A percentile compares a stretch with the other conserved stretches of the same genome.
Evolutionary conservation across 2,329 filamentous ascomycete species (phyloP).

Genomic region (Monosporascus sp.): DNA sequence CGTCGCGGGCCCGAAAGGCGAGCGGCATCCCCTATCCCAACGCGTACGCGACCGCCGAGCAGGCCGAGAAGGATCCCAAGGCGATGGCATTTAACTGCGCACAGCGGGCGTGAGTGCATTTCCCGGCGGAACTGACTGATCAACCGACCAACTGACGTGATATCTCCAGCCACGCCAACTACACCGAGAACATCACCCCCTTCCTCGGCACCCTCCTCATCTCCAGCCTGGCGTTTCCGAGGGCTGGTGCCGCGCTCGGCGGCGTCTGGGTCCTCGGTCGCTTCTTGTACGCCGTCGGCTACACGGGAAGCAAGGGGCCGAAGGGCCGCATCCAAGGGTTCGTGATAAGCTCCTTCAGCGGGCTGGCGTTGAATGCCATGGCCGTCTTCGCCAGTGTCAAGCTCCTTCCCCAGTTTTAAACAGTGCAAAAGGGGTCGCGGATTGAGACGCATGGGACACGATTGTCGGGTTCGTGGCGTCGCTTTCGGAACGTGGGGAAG

Average conservation of each 20-base stretch:
- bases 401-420: constrained; percentile 23
- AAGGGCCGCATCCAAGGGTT: constrained; percentile 39
- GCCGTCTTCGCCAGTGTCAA: constrained; percentile 38
- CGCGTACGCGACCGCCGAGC: constrained; percentile 50
- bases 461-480: too few relatives aligned
- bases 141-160: constrained; percentile 40
- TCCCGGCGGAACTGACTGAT: not conserved
- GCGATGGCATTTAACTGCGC: constrained; percentile 58
- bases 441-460: not conserved
- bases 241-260: constrained; percentile 43
- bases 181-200: constrained; percentile 53
- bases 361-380: constrained; percentile 35
- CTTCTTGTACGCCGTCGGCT: constrained; percentile 51
- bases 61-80: constrained; percentile 47
- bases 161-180: constrained; percentile 48
- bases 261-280: constrained; percentile 48
- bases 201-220: constrained; percentile 49
- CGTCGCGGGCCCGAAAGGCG: constrained; percentile 43
- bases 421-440: not conserved
- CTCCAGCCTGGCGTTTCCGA: constrained; percentile 50
- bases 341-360: constrained; percentile 27
- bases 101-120: constrained; percentile 11
- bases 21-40: constrained; percentile 53
- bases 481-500: too few relatives aligned
- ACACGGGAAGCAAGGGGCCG: constrained; percentile 39